Conservation (phyloP, 768 basidiomycete species). For the Russula sp. region DNA sequence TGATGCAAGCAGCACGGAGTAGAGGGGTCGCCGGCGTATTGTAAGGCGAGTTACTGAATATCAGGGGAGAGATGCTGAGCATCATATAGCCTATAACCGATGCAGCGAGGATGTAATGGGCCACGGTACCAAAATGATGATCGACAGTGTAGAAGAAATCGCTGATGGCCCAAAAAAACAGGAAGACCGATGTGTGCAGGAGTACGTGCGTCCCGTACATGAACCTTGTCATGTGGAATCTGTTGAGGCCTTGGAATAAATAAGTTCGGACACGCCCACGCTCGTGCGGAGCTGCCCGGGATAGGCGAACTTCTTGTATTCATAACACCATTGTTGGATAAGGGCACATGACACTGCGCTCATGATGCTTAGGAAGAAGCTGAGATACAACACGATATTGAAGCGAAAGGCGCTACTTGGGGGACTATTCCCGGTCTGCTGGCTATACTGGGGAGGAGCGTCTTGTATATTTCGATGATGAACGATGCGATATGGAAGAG, state of each 20-base stretch:
- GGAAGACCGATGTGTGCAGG: constrained; percentile 20
- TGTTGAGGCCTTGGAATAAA: constrained; percentile 9
- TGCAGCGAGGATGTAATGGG: constrained; percentile 1
- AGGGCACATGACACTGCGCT: constrained; percentile 23
- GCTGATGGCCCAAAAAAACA: constrained; percentile 23
- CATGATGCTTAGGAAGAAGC: constrained; percentile 21
- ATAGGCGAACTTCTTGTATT: constrained; percentile 8
- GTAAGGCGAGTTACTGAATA: constrained; percentile 17
- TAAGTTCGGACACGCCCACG: constrained; percentile 23
- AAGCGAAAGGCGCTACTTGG: constrained; percentile 21
- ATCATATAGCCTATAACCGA: constrained; percentile 1
- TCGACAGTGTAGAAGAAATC: constrained; percentile 16
- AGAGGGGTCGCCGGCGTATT: constrained; percentile 18
- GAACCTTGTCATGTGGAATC: constrained; percentile 16
- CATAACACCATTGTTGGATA: constrained; percentile 28
- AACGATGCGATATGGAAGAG: constrained; percentile 30
- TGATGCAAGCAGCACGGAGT: background rate
- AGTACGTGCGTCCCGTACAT: constrained; percentile 18
- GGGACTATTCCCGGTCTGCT: background rate
- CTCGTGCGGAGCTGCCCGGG: constrained; percentile 10
- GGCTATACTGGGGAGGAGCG: constrained; percentile 11
- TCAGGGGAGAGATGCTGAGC: constrained; percentile 19
- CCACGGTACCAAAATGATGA: background rate
- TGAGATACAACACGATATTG: constrained; percentile 24
- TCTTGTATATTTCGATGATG: constrained; percentile 30